Evolutionary conservation across 352 stramenopile species (phyloP).

Genomic region (Globisporangium recalcitrans): DNA sequence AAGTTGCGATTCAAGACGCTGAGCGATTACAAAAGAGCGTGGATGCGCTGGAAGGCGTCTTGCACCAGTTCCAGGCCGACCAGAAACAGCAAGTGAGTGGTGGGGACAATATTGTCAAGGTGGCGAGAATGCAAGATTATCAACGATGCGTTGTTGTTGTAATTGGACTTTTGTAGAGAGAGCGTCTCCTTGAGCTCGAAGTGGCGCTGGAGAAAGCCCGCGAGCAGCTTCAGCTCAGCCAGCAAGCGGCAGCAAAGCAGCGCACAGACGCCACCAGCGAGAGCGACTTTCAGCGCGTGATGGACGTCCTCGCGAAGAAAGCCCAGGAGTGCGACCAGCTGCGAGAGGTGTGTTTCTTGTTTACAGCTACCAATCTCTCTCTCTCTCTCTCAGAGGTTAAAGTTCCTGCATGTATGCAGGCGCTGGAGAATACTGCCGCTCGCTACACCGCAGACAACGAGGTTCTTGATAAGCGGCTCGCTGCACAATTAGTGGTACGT

Average conservation of each 20-base stretch:
- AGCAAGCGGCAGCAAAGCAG: conserved; percentile 1
- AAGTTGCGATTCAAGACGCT: conserved; percentile 51
- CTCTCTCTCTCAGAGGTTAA: too few species aligned
- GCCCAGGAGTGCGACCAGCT: conserved; percentile 66
- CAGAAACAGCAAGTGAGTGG: conserved; percentile 39
- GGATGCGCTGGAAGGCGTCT: conserved; percentile 49
- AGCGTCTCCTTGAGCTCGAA: conserved; percentile 43
- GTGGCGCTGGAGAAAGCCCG: conserved; percentile 26
- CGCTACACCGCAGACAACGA: conserved; percentile 55
- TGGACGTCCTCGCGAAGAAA: conserved; percentile 53
- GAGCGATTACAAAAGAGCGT: conserved; percentile 47
- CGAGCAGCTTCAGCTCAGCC: conserved; percentile 20
- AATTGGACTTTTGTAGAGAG: conserved; percentile 23
- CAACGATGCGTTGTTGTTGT: not conserved
- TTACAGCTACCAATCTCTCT: too few species aligned
- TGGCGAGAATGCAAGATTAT: not conserved
- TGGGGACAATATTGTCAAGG: not conserved
- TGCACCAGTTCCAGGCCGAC: conserved; percentile 61
- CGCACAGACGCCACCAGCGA: conserved; percentile 13
- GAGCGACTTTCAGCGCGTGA: conserved; percentile 50
- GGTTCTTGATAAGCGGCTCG: conserved; percentile 64
- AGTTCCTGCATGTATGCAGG: conserved; percentile 22
- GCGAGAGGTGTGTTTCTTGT: conserved; percentile 34
- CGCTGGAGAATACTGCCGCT: conserved; percentile 49
- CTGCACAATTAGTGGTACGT: conserved; percentile 60